Evolutionary conservation across 768 basidiomycete genomes (phyloP).

Genomic region (Podaxis pistillaris): DNA sequence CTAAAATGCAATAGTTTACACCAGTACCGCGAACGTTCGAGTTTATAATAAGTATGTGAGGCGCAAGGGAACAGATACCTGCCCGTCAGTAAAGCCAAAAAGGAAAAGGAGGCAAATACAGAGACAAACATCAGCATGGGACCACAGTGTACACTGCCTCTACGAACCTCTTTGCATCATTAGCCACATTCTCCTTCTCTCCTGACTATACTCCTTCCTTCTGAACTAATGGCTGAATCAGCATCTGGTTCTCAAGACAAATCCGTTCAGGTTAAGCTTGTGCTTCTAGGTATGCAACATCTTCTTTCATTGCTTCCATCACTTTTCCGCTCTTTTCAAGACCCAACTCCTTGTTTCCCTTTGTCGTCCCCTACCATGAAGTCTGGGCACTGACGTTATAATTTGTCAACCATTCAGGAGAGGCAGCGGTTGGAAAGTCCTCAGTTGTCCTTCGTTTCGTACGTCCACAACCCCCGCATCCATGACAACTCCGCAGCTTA

Average conservation of each 20-base stretch:
- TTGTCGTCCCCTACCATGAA: conserved; percentile 8
- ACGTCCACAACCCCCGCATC: conserved; percentile 28
- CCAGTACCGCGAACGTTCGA: too few relatives aligned
- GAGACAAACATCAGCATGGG: conserved; percentile 19
- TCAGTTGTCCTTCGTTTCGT: conserved; percentile 98
- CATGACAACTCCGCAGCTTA: conserved; percentile 11
- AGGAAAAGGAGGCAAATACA: conserved; percentile 23
- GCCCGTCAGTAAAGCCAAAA: conserved; percentile 15
- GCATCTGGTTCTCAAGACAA: conserved; percentile 78
- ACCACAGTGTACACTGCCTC: conserved; percentile 9
- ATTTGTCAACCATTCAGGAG: conserved; percentile 52
- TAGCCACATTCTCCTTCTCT: conserved; percentile 17
- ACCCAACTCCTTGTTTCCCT: conserved; percentile 7
- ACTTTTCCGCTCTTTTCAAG: conserved; percentile 5
- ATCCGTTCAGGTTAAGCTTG: conserved; percentile 97
- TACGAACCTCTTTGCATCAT: conserved; percentile 13
- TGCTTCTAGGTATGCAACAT: conserved; percentile 71
- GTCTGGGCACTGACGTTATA: conserved; percentile 18
- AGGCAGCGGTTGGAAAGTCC: conserved; percentile 98
- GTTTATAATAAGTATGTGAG: too few relatives aligned
- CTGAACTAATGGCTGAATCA: conserved; percentile 64
- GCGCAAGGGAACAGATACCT: too few relatives aligned
- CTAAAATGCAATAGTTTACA: too few relatives aligned
- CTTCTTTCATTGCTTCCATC: neutral
- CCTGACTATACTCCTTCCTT: conserved; percentile 13